Evolutionary conservation across 768 basidiomycete genomes (phyloP), one percentile per base, ranked within the genome.

Genomic region (Pulveroboletus sp.): DNA sequence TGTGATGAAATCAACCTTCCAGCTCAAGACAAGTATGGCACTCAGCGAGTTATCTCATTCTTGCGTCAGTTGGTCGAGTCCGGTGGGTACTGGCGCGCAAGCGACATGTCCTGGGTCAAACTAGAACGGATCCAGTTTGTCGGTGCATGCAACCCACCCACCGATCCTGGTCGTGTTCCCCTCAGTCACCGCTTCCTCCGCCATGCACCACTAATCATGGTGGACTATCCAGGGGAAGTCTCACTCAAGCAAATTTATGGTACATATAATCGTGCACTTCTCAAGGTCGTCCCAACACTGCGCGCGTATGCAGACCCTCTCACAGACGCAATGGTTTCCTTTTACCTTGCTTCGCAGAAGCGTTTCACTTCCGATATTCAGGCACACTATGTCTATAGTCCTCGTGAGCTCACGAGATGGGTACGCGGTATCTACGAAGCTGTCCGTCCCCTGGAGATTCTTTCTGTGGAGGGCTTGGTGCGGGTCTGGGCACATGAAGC

Each of bases 1-100:
- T 99, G 97, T 67, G 97, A 99, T 66, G 97, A 99, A 69, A 98
- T 99, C 76, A 99, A 99, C 64, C 73, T 99, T 5, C 97, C 97
- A 3, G 93, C 97, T 14, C 78, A 85, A 9, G 97, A 99, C 75
- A 95, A 94, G 70, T 99, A 99, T 61, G 97, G 97, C 4, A 99
- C 97, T 5, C 97, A 99, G 66, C 82, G 92, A 21, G 97, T 99
- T 62, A 98, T 99, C 62, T 97, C 95, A 2, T 99, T 98, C 78
- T 79, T 99, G 53, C 87, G 97, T 45, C 97, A 98, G 66, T 81
- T 99, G 25, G 92, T 99, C 35, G 97, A 98, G 69, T 82, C 79
- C 37, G 88, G 90, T 24, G 97, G 97, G 3, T 99, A 90, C 67
- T 99, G 94, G 89, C 80, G 97, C 25, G 81, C 93, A 2, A 80